Conservation (phyloP, 225 moss, liverwort and hornwort genomes). For the Physcomitrellopsis africana region DNA sequence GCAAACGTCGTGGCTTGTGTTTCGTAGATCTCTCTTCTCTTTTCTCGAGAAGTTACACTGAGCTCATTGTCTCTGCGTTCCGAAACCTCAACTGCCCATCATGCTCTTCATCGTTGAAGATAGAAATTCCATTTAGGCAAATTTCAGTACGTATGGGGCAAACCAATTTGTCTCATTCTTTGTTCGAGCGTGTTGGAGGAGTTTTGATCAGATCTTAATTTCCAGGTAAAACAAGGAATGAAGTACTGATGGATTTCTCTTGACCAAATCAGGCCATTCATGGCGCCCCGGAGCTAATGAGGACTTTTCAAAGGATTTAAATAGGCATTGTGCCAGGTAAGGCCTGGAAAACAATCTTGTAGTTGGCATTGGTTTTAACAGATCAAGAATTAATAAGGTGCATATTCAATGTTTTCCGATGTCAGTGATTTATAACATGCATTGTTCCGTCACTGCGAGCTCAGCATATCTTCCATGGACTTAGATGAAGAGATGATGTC, state of each 20-base stretch:
- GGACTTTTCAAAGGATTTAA: conserved; percentile 39
- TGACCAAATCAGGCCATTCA: conserved; percentile 46
- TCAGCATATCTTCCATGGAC: background rate
- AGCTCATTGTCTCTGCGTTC: background rate
- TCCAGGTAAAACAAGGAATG: background rate
- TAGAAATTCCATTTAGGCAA: conserved; percentile 11
- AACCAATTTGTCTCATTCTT: background rate
- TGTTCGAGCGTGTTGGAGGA: conserved; percentile 17
- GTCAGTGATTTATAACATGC: conserved; percentile 4
- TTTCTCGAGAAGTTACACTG: conserved; percentile 5
- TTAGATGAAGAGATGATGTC: background rate
- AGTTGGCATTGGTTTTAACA: conserved; percentile 11
- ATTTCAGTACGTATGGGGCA: background rate
- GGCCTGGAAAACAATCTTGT: conserved; percentile 3
- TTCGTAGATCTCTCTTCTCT: background rate
- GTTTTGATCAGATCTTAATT: conserved; percentile 19
- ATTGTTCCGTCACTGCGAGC: background rate
- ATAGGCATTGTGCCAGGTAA: conserved; percentile 52
- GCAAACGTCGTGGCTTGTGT: background rate
- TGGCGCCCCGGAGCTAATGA: conserved; percentile 52
- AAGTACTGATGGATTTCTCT: conserved; percentile 30
- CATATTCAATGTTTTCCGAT: conserved; percentile 7
- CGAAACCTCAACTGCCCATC: background rate
- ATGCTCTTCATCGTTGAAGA: conserved; percentile 7
- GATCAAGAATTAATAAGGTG: background rate